Evolutionary conservation across 179 eudicot species (phyloP), one percentile per base, ranked within the genome.

Genomic region (Corrigiola litoralis): DNA sequence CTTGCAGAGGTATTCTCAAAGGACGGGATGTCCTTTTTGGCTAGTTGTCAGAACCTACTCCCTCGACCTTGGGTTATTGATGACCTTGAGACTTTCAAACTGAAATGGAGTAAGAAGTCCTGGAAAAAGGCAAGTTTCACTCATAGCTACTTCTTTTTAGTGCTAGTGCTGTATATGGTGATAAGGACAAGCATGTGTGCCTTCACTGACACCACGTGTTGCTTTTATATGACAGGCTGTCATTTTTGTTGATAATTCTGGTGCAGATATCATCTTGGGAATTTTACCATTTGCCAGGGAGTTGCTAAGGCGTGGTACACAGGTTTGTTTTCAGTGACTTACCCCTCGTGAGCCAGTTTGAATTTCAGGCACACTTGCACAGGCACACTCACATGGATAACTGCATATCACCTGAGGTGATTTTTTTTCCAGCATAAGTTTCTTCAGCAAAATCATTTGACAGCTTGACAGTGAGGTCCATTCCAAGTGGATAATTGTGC

Each of bases 11-110:
- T 95, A 47, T 95, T 91, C 73, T 87, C 99, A 56, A 85, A 91
- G 81, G 99, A 88, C 73, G 99, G 99, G 36, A 87, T 95, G 81
- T 91, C 99, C 68, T 95, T 91, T 71, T 77, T 88, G 73, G 96
- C 97, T 60, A 91, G 90, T 73, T 91, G 99, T 79, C 90, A 95
- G 75, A 86, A 84, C 69, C 96, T 95, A 64, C 81, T 95, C 66
- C 80, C 99, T 72, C 95, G 96, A 65, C 99, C 99, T 6, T 95
- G 99, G 99, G 99, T 95, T 71, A 78, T 95, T 71, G 99, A 95
- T 82, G 99, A 95, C 73, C 77, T 95, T 76, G 97, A 91, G 34
- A 64, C 72, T 48, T 95, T 88, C 72, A 79, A 85, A 52, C 41
- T 72, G 66, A 85, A 82, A 53, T 95, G 96, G 97, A 67, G 69